These are phyloP conservation scores for Phytophthora tentaculata DNA, from an alignment of 352 stramenopile species.

Conservation along the genomic window DNA sequence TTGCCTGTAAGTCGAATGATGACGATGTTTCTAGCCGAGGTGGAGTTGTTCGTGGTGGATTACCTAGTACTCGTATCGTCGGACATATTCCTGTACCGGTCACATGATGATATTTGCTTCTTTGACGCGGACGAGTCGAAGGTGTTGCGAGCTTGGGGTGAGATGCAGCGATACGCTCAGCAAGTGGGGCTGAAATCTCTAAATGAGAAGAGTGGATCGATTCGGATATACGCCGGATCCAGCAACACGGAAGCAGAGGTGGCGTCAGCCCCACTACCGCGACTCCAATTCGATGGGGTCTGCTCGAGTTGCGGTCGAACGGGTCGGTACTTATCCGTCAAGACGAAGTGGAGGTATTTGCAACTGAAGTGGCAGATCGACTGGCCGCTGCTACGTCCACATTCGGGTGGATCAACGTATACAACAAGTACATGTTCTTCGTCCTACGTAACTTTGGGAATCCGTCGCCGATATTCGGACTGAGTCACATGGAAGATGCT, in stretches of 20 bases:
- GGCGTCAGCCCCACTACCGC: conserved; percentile 35
- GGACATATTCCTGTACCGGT: conserved; percentile 48
- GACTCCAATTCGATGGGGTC: conserved; percentile 48
- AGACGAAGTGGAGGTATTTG: conserved; percentile 45
- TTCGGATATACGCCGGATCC: conserved; percentile 24
- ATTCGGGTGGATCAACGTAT: conserved; percentile 53
- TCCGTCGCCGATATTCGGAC: conserved; percentile 39
- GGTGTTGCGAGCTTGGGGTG: too few species aligned
- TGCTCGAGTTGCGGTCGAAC: conserved; percentile 48
- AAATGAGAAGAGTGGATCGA: conserved; percentile 48
- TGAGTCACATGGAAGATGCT: conserved; percentile 29
- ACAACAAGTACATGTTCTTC: conserved; percentile 71
- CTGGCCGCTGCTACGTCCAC: conserved; percentile 35
- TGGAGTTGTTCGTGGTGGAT: conserved; percentile 58
- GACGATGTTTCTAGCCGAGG: conserved; percentile 48
- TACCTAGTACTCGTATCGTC: conserved; percentile 41
- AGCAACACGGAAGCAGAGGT: conserved; percentile 14
- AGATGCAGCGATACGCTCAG: too few species aligned
- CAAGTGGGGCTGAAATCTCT: conserved; percentile 46
- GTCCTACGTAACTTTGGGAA: conserved; percentile 60
- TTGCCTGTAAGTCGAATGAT: conserved; percentile 46
- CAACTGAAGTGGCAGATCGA: conserved; percentile 50
- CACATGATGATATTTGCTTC: conserved; percentile 61
- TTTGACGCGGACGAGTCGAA: too few species aligned
- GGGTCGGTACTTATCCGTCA: conserved; percentile 43